Conservation (phyloP, 108 stramenopile species). For the Seminavis robusta region DNA sequence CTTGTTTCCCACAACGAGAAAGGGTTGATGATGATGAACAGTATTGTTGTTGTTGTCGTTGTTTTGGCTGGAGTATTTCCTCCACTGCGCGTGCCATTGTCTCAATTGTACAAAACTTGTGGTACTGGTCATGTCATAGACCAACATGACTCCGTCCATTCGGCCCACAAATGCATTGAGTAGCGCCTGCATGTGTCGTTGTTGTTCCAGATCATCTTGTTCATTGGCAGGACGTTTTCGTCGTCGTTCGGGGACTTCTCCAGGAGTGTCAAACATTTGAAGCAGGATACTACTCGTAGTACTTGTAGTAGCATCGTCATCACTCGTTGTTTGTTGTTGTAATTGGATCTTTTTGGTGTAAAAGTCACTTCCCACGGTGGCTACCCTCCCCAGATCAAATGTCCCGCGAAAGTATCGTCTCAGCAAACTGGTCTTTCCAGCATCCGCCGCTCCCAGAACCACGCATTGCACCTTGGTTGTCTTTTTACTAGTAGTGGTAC, state of each 20-base stretch:
- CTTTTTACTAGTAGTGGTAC: too few species aligned
- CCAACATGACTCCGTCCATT: constrained; percentile 66
- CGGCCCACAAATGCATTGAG: constrained; percentile 58
- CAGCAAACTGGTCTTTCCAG: constrained; percentile 70
- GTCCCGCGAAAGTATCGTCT: constrained; percentile 49
- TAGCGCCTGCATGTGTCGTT: constrained; percentile 24
- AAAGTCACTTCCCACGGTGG: constrained; percentile 48
- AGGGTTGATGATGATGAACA: constrained; percentile 37
- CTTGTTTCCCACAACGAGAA: constrained; percentile 80
- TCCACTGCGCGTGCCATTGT: background rate
- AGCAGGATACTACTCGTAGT: constrained; percentile 3
- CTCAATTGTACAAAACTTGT: constrained; percentile 66
- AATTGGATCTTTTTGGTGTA: constrained; percentile 20
- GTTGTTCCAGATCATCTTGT: constrained; percentile 17
- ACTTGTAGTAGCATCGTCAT: constrained; percentile 1
- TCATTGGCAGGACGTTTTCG: too few species aligned
- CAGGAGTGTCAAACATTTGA: constrained; percentile 60
- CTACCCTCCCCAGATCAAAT: constrained; percentile 25
- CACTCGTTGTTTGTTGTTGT: constrained; percentile 7
- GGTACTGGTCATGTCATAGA: constrained; percentile 74
- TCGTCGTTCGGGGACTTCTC: constrained; percentile 55
- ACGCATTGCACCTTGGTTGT: constrained; percentile 6
- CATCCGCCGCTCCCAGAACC: constrained; percentile 27
- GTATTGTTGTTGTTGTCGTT: constrained; percentile 23
- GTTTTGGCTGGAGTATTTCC: background rate